Base-by-base conservation (phyloP, 2,329 filamentous ascomycete genomes). In the Cercospora beticola region DNA sequence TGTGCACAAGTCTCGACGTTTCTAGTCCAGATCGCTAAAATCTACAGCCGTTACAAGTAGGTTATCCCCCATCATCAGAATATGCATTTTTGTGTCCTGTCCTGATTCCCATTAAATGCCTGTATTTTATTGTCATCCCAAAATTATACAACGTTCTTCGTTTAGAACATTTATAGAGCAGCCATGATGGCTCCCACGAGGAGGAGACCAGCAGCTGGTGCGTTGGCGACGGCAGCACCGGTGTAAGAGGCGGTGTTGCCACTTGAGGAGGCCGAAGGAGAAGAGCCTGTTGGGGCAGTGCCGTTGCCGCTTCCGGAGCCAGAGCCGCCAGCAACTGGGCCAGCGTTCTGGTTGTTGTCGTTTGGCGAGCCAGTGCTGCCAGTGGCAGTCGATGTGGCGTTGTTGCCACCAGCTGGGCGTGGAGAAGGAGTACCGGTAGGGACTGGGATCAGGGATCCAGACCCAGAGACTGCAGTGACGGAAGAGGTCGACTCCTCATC, bases 341-440 rank as follows among this genome's bases (percentile, higher is more conserved):
- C 62, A 6, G 49, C 62, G 49, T 64, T 64, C 52, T 64, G 62
- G 52, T 57, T 64, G 62, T 46, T 64, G 62, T 64, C 62, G 18
- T 28, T 64, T 7, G 62, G 62, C 8, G 62, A 23, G 31, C 23
- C 62, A 18, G 49, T 57, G 49, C 54, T 31, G 10, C 28, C 26
- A 6, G 31, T 30, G 4, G 49, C 9, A 18, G 62, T 40, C 14
- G 59, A 43, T 18, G 26, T 62, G 16, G 43, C 28, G 46, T 10
- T 46, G 18, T 18, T 18, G 31, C 43, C 43, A 2, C 49, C 49
- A 26, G 62, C 36, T 57, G 62, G 62, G 21, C 62, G 62, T 28
- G n/a, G 28, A 43, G 62, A 64, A 57, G 62, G 62, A 12, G 62
- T 57, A 12, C 52, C 54, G 14, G 59, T 58, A 8, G 65, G 59